Evolutionary conservation across 1,284 basidiomycete species (phyloP).

Genomic region (Sporisorium reilianum): DNA sequence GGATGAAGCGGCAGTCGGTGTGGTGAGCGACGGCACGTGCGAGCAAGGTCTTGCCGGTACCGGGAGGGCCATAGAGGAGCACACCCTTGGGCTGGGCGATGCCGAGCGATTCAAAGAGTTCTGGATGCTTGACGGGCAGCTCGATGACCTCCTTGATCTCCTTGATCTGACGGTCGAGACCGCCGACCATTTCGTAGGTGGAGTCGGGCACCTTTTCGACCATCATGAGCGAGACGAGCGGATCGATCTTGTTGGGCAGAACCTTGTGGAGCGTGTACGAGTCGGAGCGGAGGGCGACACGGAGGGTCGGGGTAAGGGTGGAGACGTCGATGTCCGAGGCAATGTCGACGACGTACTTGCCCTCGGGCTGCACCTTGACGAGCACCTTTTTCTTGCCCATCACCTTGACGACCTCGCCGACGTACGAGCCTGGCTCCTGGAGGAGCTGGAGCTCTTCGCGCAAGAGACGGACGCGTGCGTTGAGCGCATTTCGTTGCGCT

Average conservation of each 20-base stretch:
- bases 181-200: constrained; percentile 99
- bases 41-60: constrained; percentile 68
- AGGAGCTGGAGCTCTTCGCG: constrained; percentile 93
- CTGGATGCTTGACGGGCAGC: constrained; percentile 96
- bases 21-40: constrained; percentile 76
- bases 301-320: constrained; percentile 84
- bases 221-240: constrained; percentile 78
- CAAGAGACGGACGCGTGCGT: constrained; percentile 85
- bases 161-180: constrained; percentile 97
- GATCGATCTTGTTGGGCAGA: constrained; percentile 69
- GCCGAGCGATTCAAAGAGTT: constrained; percentile 94
- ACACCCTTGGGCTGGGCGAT: constrained; percentile 91
- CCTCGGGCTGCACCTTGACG: constrained; percentile 98
- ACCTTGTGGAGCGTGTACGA: constrained; percentile 78
- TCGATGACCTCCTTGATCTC: constrained; percentile 99
- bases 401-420: constrained; percentile 96
- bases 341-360: constrained; percentile 98
- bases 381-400: constrained; percentile 99
- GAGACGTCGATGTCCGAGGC: constrained; percentile 87
- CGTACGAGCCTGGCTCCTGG: constrained; percentile 96
- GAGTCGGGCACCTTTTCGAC: constrained; percentile 99
- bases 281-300: constrained; percentile 95
- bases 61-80: constrained; percentile 67
- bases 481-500: constrained; percentile 95
- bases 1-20: constrained; percentile 97